Conservation (phyloP, 371 early-diverging fungal species). For the Apophysomyces sp. region DNA sequence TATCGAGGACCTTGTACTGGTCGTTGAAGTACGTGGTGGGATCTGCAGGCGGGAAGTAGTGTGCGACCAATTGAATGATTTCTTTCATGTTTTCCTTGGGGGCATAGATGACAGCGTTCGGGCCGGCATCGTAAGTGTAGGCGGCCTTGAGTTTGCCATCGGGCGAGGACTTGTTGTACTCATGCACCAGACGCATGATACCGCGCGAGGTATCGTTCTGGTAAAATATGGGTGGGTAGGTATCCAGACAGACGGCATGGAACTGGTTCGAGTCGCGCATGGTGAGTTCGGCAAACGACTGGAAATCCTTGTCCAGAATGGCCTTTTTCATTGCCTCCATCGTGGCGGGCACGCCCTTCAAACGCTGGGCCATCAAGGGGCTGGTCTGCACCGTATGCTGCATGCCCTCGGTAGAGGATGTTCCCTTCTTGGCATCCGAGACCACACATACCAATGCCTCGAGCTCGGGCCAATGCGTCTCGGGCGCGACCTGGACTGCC, state of each 20-base stretch:
- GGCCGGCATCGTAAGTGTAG: slow-evolving; percentile 97
- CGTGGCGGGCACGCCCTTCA: slow-evolving; percentile 84
- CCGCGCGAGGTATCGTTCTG: slow-evolving; percentile 92
- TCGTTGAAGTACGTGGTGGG: slow-evolving; percentile 59
- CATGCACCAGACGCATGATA: slow-evolving; percentile 83
- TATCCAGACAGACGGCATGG: slow-evolving; percentile 95
- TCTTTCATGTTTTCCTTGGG: slow-evolving; percentile 78
- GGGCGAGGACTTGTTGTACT: slow-evolving; percentile 74
- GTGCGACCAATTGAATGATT: slow-evolving; percentile 78
- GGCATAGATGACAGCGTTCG: slow-evolving; percentile 97
- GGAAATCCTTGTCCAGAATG: slow-evolving; percentile 85
- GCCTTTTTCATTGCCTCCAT: slow-evolving; percentile 88
- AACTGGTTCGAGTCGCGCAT: slow-evolving; percentile 99
- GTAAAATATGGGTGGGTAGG: slow-evolving; percentile 94
- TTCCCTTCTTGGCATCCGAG: slow-evolving; percentile 89
- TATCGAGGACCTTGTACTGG: slow-evolving; percentile 51
- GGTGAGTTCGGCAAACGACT: slow-evolving; percentile 89
- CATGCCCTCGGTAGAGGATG: slow-evolving; percentile 96
- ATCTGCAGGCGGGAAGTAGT: slow-evolving; percentile 78
- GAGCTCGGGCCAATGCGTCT: slow-evolving; percentile 94
- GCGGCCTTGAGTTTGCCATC: slow-evolving; percentile 70
- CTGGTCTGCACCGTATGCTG: slow-evolving; percentile 94
- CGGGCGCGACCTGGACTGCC: slow-evolving; percentile 90
- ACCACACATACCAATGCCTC: slow-evolving; percentile 94
- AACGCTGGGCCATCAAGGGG: slow-evolving; percentile 80